Evolutionary conservation across 805 yeast species (phyloP).

Genomic region (Grigorovia humatica): DNA sequence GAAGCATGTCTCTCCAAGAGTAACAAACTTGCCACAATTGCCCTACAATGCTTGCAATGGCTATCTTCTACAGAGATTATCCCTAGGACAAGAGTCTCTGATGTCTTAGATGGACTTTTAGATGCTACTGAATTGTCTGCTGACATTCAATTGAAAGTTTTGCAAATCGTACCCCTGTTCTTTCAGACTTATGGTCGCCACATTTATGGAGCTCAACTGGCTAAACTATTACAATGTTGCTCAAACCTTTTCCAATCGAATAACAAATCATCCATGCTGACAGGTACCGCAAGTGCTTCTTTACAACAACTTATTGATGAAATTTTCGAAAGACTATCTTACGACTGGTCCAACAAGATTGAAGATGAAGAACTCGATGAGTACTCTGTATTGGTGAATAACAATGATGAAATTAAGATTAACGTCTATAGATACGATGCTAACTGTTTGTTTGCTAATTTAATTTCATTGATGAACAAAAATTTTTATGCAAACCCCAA

Average conservation of each 20-base stretch:
- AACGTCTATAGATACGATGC: constrained; percentile 57
- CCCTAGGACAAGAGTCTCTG: constrained; percentile 41
- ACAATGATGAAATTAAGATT: constrained; percentile 34
- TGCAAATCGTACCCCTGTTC: constrained; percentile 72
- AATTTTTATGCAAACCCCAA: neutral
- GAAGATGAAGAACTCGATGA: constrained; percentile 15
- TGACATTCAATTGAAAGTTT: constrained; percentile 76
- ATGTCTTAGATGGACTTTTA: constrained; percentile 53
- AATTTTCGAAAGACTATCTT: constrained; percentile 55
- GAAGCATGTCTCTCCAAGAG: constrained; percentile 65
- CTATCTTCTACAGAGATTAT: constrained; percentile 47
- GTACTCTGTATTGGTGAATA: constrained; percentile 37
- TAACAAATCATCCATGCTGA: constrained; percentile 64
- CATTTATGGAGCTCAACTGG: constrained; percentile 45
- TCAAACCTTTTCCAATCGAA: constrained; percentile 53
- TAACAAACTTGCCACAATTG: constrained; percentile 58
- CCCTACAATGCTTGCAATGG: constrained; percentile 61
- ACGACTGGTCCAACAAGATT: constrained; percentile 4
- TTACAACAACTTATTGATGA: constrained; percentile 74
- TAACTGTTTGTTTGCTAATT: constrained; percentile 55
- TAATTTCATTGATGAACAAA: constrained; percentile 42
- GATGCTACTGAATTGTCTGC: constrained; percentile 68
- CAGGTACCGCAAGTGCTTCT: constrained; percentile 88
- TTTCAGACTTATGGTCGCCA: constrained; percentile 50
- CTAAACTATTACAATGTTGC: constrained; percentile 56